Evolutionary conservation across 1,139 yeast genomes (phyloP).

Genomic region (Debaryomyces robertsiae): DNA sequence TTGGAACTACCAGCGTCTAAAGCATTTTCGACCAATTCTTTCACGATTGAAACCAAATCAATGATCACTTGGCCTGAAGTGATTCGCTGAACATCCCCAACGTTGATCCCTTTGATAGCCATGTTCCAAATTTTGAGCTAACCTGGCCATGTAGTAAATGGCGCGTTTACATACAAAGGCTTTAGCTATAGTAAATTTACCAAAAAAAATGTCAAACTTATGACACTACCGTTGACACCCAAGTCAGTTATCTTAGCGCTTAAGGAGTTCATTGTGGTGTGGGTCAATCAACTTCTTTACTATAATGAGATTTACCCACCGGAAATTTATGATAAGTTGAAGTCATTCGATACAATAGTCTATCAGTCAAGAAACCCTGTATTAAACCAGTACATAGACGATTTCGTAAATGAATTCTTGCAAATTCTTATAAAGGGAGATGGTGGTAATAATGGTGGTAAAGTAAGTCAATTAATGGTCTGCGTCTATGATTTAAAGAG

Average conservation of each 20-base stretch:
- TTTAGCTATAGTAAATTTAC: background rate
- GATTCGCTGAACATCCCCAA: constrained; percentile 62
- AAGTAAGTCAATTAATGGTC: constrained; percentile 26
- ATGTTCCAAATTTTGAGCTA: constrained; percentile 10
- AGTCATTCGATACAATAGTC: constrained; percentile 44
- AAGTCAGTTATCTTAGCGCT: constrained; percentile 33
- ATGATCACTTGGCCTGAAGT: constrained; percentile 94
- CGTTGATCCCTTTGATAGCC: constrained; percentile 40
- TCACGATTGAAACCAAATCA: constrained; percentile 73
- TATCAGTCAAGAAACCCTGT: constrained; percentile 46
- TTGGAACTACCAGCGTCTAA: constrained; percentile 74
- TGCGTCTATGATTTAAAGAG: constrained; percentile 27
- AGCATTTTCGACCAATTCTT: constrained; percentile 85
- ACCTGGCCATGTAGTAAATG: too few species aligned
- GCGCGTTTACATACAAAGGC: constrained; percentile 6
- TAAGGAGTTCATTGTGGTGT: constrained; percentile 43
- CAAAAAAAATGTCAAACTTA: background rate
- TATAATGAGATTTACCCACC: constrained; percentile 46
- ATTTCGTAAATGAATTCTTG: constrained; percentile 29
- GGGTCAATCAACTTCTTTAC: constrained; percentile 51
- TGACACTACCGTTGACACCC: constrained; percentile 25
- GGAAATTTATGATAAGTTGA: constrained; percentile 38
- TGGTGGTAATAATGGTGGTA: constrained; percentile 16
- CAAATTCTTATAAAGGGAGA: constrained; percentile 17
- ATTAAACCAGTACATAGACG: constrained; percentile 38